These are phyloP conservation scores for Xylaria nigripes DNA, from an alignment of 495 filamentous ascomycete genomes.

Conservation along the genomic window DNA sequence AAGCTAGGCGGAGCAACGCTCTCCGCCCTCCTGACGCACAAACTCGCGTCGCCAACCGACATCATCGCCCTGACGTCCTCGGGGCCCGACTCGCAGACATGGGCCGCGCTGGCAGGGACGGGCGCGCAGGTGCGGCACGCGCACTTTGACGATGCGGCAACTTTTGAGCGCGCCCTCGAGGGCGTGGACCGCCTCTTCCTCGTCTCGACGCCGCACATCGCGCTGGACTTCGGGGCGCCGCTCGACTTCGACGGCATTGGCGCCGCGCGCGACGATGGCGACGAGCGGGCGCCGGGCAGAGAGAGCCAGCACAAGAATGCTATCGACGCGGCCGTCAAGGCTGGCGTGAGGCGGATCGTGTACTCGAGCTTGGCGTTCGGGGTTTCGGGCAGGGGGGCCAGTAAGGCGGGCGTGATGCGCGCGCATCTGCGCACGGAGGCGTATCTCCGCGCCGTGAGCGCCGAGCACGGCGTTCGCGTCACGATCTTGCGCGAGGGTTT, in stretches of 20 bases:
- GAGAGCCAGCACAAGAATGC: slow-evolving; percentile 44
- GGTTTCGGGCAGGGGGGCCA: not conserved
- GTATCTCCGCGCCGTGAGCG: slow-evolving; percentile 39
- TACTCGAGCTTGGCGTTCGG: slow-evolving; percentile 54
- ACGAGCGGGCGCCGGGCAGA: slow-evolving; percentile 28
- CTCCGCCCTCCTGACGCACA: slow-evolving; percentile 30
- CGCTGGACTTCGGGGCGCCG: slow-evolving; percentile 14
- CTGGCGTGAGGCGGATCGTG: slow-evolving; percentile 54
- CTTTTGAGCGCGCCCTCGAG: slow-evolving; percentile 30
- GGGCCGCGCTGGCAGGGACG: slow-evolving; percentile 11
- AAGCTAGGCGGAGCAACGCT: slow-evolving; percentile 39
- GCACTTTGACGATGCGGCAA: slow-evolving; percentile 32
- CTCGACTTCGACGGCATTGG: slow-evolving; percentile 6
- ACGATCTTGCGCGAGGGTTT: slow-evolving; percentile 55
- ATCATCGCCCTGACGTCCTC: slow-evolving; percentile 35
- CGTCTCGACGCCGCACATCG: slow-evolving; percentile 33
- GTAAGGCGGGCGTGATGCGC: slow-evolving; percentile 52
- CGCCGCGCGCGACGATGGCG: slow-evolving; percentile 17
- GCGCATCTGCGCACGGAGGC: slow-evolving; percentile 58
- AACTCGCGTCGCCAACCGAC: slow-evolving; percentile 22
- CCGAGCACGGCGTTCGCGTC: slow-evolving; percentile 26
- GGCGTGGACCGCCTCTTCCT: slow-evolving; percentile 43
- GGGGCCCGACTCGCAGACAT: slow-evolving; percentile 16
- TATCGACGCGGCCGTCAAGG: slow-evolving; percentile 49
- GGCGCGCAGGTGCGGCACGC: slow-evolving; percentile 34